Evolutionary conservation across 2,329 filamentous ascomycete species (phyloP).

Genomic region (Cercospora sesami): DNA sequence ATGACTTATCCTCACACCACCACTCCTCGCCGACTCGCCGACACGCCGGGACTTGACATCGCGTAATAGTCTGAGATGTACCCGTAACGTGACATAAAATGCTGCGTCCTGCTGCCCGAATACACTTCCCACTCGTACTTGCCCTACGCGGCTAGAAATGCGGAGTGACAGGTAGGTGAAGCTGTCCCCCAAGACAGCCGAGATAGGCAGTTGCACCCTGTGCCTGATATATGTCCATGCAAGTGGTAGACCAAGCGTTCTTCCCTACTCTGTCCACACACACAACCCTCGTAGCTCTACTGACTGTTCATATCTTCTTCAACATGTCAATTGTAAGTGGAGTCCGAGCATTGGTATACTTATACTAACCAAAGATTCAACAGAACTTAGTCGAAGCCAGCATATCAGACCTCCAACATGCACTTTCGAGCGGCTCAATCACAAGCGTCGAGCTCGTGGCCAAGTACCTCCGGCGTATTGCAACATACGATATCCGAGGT

Average conservation of each 20-base stretch:
- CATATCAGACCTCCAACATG: conserved; percentile 48
- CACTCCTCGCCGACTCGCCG: background rate
- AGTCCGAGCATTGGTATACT: background rate
- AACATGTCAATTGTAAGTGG: conserved; percentile 22
- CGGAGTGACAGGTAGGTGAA: background rate
- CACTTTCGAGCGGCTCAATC: conserved; percentile 43
- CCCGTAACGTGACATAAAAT: background rate
- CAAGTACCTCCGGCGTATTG: conserved; percentile 52
- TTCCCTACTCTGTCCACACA: background rate
- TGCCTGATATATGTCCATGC: background rate
- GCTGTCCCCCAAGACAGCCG: background rate
- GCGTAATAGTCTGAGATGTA: background rate
- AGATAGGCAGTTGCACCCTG: background rate
- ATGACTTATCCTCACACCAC: background rate
- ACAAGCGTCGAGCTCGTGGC: conserved; percentile 51
- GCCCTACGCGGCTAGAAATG: background rate
- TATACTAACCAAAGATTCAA: background rate
- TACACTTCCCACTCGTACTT: background rate
- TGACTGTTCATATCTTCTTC: background rate
- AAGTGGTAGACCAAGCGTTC: background rate
- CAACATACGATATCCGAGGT: conserved; percentile 48
- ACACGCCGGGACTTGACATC: background rate
- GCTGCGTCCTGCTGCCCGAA: background rate
- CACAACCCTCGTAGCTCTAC: background rate
- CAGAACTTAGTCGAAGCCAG: conserved; percentile 50